Conservation (phyloP, 345 rosid genomes). For the Hibiscus syriacus region DNA sequence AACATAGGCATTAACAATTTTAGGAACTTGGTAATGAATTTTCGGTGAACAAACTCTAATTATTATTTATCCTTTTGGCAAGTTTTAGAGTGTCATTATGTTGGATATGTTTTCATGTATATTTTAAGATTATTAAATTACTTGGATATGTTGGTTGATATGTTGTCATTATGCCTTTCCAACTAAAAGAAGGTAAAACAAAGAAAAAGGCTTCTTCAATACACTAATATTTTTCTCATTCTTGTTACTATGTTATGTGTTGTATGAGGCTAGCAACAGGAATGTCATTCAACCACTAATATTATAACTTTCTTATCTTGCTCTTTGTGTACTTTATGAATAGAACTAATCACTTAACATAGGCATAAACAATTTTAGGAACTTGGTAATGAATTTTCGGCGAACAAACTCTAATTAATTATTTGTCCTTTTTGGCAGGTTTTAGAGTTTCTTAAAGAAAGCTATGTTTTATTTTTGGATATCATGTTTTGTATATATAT, state of each 20-base stretch:
- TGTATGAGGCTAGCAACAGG: neutral
- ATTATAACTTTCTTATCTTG: neutral
- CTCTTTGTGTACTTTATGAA: neutral
- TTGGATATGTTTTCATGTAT: slow-evolving; percentile 28
- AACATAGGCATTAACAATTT: neutral
- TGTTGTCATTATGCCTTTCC: neutral
- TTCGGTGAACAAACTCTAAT: neutral
- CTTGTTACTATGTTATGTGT: neutral
- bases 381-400: neutral
- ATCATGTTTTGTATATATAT: slow-evolving; percentile 46
- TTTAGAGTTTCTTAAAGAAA: slow-evolving; percentile 35
- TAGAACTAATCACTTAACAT: neutral
- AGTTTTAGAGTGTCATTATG: slow-evolving; percentile 36
- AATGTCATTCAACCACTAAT: neutral
- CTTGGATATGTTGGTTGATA: neutral
- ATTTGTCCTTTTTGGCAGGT: slow-evolving; percentile 25
- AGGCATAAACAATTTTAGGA: neutral
- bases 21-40: neutral
- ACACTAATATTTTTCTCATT: neutral
- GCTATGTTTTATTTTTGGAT: slow-evolving; percentile 47
- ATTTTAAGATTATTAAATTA: neutral
- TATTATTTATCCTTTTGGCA: slow-evolving; percentile 14
- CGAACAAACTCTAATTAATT: neutral
- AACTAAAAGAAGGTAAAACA: neutral
- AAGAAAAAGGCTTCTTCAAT: neutral